A percentile compares a stretch with the other conserved stretches of the same genome.
Evolutionary conservation across 1,284 basidiomycete species (phyloP).

Genomic region (Chalciporus piperatoides): DNA sequence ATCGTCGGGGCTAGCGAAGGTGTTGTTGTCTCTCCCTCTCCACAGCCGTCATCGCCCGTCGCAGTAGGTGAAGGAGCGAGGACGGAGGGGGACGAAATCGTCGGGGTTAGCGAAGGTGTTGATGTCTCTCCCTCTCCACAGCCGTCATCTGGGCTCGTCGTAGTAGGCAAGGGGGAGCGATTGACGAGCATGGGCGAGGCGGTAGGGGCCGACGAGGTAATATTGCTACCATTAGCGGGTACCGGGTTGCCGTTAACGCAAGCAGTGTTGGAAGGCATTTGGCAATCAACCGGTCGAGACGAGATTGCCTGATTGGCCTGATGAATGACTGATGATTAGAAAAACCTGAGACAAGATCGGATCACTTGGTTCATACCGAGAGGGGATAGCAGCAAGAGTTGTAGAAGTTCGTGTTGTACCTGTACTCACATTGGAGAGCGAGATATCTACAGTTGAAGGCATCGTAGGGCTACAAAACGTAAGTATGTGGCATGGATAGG

Average conservation of each 20-base stretch:
- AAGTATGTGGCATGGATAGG: background rate
- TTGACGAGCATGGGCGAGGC: background rate
- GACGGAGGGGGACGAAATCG: constrained; percentile 3
- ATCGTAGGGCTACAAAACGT: constrained; percentile 44
- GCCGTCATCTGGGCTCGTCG: background rate
- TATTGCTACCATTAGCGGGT: background rate
- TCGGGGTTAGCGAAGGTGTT: background rate
- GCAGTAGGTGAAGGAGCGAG: background rate
- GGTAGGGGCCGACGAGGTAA: background rate
- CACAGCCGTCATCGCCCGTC: background rate
- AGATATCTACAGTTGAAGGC: constrained; percentile 65
- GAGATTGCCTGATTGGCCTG: constrained; percentile 48
- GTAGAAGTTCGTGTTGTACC: constrained; percentile 70
- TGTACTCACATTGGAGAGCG: constrained; percentile 49
- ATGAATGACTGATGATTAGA: constrained; percentile 3
- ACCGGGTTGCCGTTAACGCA: constrained; percentile 25
- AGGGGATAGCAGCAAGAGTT: constrained; percentile 55
- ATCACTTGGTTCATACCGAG: constrained; percentile 34
- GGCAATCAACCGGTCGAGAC: constrained; percentile 52
- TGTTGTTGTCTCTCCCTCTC: no score
- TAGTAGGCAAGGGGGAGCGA: background rate
- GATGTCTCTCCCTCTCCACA: constrained; percentile 1
- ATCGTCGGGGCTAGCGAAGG: constrained; percentile 9
- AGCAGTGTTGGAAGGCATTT: constrained; percentile 14
- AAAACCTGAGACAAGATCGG: background rate